Conservation (phyloP, 257 asterid species). For the Solanum tarijense region DNA sequence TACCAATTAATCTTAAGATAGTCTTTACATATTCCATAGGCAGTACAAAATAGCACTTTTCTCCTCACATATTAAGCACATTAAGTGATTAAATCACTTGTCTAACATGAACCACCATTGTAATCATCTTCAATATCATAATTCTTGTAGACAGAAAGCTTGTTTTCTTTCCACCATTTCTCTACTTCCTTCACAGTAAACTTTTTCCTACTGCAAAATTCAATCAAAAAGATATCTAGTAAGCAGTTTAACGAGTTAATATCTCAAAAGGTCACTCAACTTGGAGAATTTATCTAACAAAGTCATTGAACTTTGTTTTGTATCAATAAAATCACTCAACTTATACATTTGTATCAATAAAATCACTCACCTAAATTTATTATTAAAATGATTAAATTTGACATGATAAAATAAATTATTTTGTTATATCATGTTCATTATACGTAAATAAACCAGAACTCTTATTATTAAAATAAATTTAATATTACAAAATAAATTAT, state of each 20-base stretch:
- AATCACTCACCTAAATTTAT: too few relatives aligned
- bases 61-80: background rate
- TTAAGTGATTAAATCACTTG: background rate
- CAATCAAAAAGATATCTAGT: background rate
- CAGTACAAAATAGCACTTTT: background rate
- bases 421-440: too few relatives aligned
- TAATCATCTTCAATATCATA: conserved; percentile 12
- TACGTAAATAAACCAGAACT: too few relatives aligned
- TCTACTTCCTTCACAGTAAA: conserved; percentile 26
- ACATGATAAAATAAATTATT: too few relatives aligned
- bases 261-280: too few relatives aligned
- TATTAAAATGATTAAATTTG: too few relatives aligned
- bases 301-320: too few relatives aligned
- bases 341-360: too few relatives aligned
- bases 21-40: background rate
- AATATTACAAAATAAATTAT: too few relatives aligned
- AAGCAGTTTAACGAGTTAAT: background rate
- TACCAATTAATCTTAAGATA: background rate
- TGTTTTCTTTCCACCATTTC: conserved; percentile 43
- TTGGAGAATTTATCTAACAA: too few relatives aligned
- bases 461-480: too few relatives aligned
- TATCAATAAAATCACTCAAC: too few relatives aligned
- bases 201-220: conserved; percentile 27
- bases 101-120: background rate
- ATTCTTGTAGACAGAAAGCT: conserved; percentile 11